A percentile compares a stretch with the other conserved stretches of the same genome.
Evolutionary conservation across 352 stramenopile species (phyloP).

Genomic region (Phytopythium cucurbitacearum): DNA sequence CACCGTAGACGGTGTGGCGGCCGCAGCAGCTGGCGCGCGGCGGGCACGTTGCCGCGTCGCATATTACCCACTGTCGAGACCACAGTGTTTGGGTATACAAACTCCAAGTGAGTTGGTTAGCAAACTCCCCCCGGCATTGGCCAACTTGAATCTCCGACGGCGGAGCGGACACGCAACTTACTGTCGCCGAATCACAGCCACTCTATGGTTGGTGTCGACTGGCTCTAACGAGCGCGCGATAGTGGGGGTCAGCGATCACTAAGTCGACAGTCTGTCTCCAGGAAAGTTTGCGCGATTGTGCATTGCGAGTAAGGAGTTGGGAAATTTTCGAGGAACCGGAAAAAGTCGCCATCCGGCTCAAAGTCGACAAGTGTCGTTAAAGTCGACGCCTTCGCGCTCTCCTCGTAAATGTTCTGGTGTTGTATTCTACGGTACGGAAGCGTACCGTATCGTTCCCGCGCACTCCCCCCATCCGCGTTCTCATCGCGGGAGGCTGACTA

Average conservation of each 20-base stretch:
- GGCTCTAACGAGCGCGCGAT: too few species aligned
- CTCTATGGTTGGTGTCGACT: not conserved
- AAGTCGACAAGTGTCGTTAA: too few species aligned
- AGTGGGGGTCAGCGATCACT: too few species aligned
- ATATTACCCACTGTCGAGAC: not conserved
- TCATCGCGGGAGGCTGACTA: too few species aligned
- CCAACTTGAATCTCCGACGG: constrained; percentile 8
- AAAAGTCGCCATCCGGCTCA: too few species aligned
- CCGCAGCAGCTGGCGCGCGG: not conserved
- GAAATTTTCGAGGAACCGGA: too few species aligned
- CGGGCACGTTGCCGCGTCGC: constrained; percentile 3
- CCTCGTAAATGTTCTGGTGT: not conserved
- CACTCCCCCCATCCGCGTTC: too few species aligned
- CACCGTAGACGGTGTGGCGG: constrained; percentile 7
- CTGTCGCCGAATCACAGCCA: too few species aligned
- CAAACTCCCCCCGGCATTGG: constrained; percentile 2
- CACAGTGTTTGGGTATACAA: not conserved
- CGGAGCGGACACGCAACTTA: not conserved
- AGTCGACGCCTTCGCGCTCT: too few species aligned
- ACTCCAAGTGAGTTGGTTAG: not conserved
- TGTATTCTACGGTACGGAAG: not conserved
- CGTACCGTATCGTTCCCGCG: not conserved
- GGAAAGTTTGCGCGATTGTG: too few species aligned
- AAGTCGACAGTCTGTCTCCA: too few species aligned
- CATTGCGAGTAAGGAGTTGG: too few species aligned